These are phyloP conservation scores for Gnomoniopsis smithogilvyi DNA, from an alignment of 2,329 filamentous ascomycete species.

Conservation along the genomic window DNA sequence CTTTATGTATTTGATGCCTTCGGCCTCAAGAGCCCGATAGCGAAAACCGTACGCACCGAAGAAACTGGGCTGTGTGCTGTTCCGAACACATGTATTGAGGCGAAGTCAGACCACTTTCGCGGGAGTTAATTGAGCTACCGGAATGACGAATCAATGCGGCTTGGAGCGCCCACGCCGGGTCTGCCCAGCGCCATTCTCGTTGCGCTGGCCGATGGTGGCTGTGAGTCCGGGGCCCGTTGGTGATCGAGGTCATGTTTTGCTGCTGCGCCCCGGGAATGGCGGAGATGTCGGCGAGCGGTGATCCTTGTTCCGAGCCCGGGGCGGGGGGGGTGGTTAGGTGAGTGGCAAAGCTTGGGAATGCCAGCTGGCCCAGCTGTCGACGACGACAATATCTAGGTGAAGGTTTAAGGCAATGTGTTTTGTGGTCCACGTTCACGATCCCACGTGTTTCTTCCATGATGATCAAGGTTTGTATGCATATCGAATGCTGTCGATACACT, in stretches of 20 bases:
- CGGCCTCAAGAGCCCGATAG: neutral
- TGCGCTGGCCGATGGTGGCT: constrained; percentile 11
- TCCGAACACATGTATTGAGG: neutral
- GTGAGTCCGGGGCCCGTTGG: neutral
- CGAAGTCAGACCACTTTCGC: constrained; percentile 1
- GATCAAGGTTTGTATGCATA: too few relatives aligned
- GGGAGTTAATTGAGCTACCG: neutral
- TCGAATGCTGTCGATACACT: too few relatives aligned
- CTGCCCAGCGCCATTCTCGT: neutral
- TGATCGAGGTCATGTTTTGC: neutral
- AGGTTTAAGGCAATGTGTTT: too few relatives aligned
- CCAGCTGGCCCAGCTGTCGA: too few relatives aligned
- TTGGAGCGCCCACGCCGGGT: neutral
- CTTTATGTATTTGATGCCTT: neutral
- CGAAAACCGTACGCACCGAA: neutral
- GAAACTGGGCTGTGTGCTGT: neutral
- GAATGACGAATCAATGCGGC: constrained; percentile 12
- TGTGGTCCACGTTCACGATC: too few relatives aligned
- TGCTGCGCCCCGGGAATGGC: constrained; percentile 5
- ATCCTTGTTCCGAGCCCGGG: too few relatives aligned
- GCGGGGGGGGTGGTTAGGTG: too few relatives aligned
- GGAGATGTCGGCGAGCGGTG: neutral
- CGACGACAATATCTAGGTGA: too few relatives aligned
- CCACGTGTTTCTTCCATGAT: too few relatives aligned
- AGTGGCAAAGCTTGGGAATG: too few relatives aligned